Evolutionary conservation across 164 flowering plant species (phyloP), one percentile per base, ranked within the genome.

Genomic region (Vitis labrusca): DNA sequence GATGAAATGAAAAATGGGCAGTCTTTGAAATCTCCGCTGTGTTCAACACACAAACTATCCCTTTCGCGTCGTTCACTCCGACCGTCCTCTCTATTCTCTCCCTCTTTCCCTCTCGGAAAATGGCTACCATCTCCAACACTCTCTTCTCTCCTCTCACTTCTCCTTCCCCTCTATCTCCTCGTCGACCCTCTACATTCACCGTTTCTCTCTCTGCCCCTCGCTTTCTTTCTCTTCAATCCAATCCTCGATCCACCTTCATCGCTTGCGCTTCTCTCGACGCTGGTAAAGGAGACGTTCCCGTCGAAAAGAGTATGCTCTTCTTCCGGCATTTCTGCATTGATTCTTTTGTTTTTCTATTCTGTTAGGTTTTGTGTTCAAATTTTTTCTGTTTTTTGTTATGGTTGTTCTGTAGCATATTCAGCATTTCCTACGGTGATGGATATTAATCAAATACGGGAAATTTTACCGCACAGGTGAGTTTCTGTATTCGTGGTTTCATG

Each of bases 381-480:
- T 37, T 3, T 37, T 37, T 37, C 7, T 37, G 5, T 37, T 37
- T 37, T 37, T 37, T 3, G 7, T 37, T 37, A 37, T 37, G 44
- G 0, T 2, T 37, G 44, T 37, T 37, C 44, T 37, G 44, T 37
- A 37, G 5, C 0, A 37, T 37, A 6, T 37, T 37, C 44, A 5
- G 44, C 44, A 37, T 6, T 37, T 0, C 44, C 44, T 37, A 80
- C 97, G 4, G 94, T 91, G 9, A 76, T 93, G 82, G 98, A 89
- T 60, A 85, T 95, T 56, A 90, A 91, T 61, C 87, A 89, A 75
- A 89, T 95, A 73, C 89, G 97, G 1, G 88, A 90, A 15, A 89
- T 91, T 69, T 80, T 95, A 79, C 98, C 97, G 3, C 97, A 90
- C 75, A 74, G 98, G 98, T 94, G 16, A 71, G 82, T n/a, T 37